Evolutionary conservation across 192 early-diverging fungal species (phyloP), one percentile per base, ranked within the genome.

Genomic region (Coemansia sp.): DNA sequence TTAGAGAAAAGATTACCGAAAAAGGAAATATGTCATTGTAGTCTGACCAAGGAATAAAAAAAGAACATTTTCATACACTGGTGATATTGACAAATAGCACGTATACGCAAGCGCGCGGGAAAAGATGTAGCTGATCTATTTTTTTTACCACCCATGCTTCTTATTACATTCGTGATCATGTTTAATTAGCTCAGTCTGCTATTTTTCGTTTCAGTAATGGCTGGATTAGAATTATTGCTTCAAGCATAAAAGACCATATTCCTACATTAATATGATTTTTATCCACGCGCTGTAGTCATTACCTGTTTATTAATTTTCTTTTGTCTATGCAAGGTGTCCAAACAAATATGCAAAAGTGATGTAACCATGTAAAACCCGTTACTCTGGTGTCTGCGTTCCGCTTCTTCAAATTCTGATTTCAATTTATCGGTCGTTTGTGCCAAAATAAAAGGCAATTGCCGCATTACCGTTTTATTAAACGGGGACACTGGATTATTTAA

Each of bases 101-200:
- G 47, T 32, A 48, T 5, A n/a, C n/a, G n/a, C 47, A 15, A n/a
- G 47, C n/a, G n/a, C 47, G n/a, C n/a, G 47, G 47, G 47, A n/a
- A 40, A 37, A 37, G 15, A 11, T 4, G 37, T 21, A 21, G 23
- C 39, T 40, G 37, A 13, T 40, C 15, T 58, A 40, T 58, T 38
- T 40, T 58, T 5, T 15, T 13, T 4, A 2, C 32, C 21, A 9
- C 10, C 18, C 3, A 16, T 40, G 56, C 56, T 58, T 58, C 56
- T 58, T 39, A 58, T 58, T 58, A 58, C 56, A 58, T 58, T 15
- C 23, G 7, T 37, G n/a, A 58, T 15, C 9, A 16, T 58, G 56
- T 18, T 37, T 41, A 39, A 58, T 40, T 58, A 37, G 32, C 32
- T 32, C 32, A 58, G 50, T 23, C 32, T 9, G 19, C 13, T 56